These are phyloP conservation scores for Polychaeton citri DNA, from an alignment of 2,329 filamentous ascomycete species.

Conservation along the genomic window DNA sequence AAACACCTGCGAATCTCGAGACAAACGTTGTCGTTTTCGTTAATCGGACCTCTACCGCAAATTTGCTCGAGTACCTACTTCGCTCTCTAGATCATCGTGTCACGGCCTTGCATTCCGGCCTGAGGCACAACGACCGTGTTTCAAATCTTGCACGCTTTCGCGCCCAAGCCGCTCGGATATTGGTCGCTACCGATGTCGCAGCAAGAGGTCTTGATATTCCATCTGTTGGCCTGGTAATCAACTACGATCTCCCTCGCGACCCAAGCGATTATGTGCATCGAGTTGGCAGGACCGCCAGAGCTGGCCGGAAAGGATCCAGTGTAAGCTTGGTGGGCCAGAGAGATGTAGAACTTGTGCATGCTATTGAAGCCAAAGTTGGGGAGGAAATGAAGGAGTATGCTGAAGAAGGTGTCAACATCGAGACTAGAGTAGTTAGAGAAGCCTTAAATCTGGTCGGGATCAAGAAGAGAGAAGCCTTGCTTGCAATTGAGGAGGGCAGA, in stretches of 20 bases:
- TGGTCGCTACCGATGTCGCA: slow-evolving; percentile 92
- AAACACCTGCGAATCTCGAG: slow-evolving; percentile 59
- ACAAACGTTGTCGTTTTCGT: slow-evolving; percentile 86
- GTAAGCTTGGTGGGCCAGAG: slow-evolving; percentile 86
- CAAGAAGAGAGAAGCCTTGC: slow-evolving; percentile 81
- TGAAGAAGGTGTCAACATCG: slow-evolving; percentile 89
- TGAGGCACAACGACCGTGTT: slow-evolving; percentile 72
- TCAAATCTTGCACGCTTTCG: slow-evolving; percentile 87
- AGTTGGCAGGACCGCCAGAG: slow-evolving; percentile 88
- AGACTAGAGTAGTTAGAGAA: slow-evolving; percentile 74
- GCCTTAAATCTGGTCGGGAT: slow-evolving; percentile 82
- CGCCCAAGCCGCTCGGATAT: slow-evolving; percentile 71
- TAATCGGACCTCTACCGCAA: slow-evolving; percentile 80
- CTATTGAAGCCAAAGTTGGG: slow-evolving; percentile 75
- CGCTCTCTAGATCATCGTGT: slow-evolving; percentile 78
- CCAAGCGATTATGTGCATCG: slow-evolving; percentile 96
- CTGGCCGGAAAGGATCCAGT: slow-evolving; percentile 67
- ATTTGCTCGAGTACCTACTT: slow-evolving; percentile 77
- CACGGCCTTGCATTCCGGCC: slow-evolving; percentile 76
- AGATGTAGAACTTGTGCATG: slow-evolving; percentile 80
- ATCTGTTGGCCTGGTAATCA: slow-evolving; percentile 81
- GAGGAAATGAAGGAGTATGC: slow-evolving; percentile 68
- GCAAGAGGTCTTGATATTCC: slow-evolving; percentile 92
- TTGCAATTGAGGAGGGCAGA: slow-evolving; percentile 83
- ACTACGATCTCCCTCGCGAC: slow-evolving; percentile 89